These are phyloP conservation scores for Grigorovia humatica DNA, from an alignment of 805 yeast genomes.

Conservation along the genomic window DNA sequence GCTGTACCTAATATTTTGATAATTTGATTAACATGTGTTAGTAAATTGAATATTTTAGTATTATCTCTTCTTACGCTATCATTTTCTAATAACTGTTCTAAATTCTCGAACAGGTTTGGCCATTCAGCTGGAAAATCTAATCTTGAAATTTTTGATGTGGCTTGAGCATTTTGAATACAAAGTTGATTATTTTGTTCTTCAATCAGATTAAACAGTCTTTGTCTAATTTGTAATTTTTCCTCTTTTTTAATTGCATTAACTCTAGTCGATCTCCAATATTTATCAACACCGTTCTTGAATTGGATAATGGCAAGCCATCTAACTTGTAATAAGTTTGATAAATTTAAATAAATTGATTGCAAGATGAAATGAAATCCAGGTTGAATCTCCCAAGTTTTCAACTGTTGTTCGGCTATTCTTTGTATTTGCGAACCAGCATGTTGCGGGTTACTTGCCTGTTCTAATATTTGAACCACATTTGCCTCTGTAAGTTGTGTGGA, in stretches of 20 bases:
- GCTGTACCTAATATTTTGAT: slow-evolving; percentile 66
- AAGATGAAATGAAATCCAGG: slow-evolving; percentile 49
- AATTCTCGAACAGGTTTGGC: slow-evolving; percentile 68
- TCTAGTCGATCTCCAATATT: slow-evolving; percentile 70
- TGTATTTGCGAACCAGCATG: slow-evolving; percentile 39
- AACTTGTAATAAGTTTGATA: slow-evolving; percentile 47
- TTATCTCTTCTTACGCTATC: slow-evolving; percentile 37
- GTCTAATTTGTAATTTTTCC: slow-evolving; percentile 58
- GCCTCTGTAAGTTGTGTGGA: slow-evolving; percentile 15
- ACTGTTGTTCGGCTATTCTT: slow-evolving; percentile 55
- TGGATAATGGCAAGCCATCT: slow-evolving; percentile 85
- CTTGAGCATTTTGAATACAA: slow-evolving; percentile 74
- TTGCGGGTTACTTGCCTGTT: slow-evolving; percentile 41
- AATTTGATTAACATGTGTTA: slow-evolving; percentile 64
- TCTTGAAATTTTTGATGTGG: slow-evolving; percentile 67
- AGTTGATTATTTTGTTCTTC: slow-evolving; percentile 67
- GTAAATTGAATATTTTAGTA: slow-evolving; percentile 48
- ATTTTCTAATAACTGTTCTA: slow-evolving; percentile 36
- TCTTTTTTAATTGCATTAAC: slow-evolving; percentile 45
- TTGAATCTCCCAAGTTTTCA: slow-evolving; percentile 57
- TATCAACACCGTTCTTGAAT: slow-evolving; percentile 79
- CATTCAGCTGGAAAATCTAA: slow-evolving; percentile 82
- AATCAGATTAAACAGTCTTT: slow-evolving; percentile 46
- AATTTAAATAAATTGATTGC: slow-evolving; percentile 54
- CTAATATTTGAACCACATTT: slow-evolving; percentile 31